Base-by-base conservation (phyloP, 257 asterid species). In the Scutellaria galericulata region DNA sequence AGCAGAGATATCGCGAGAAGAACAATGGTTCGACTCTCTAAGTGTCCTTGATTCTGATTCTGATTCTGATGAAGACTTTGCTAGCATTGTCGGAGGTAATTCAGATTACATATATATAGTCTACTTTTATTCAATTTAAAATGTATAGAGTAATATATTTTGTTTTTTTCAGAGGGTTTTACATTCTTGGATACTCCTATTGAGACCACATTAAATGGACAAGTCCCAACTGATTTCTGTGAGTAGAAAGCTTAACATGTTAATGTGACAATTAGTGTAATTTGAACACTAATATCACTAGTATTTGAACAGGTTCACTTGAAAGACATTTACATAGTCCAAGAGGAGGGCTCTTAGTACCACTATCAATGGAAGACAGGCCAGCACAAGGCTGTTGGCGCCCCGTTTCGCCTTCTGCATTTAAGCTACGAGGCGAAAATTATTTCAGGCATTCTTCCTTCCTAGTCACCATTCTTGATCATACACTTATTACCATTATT, bases 11-110 rank as follows among this genome's bases (percentile, higher is more conserved):
- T 73, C 83, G 76, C 85, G 70, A 68, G 97, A 88, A 45, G 98
- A 93, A 64, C 88, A 85, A 22, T 93, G 97, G 97, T 93, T 87
- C 9, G 98, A 93, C 70, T 83, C 97, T 12, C 44, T 45, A 9
- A 93, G 96, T 46, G 66, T 75, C 69, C 86, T 91, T 1, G 91
- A 86, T 40, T 93, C 98, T 7, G 98, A 91, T 79, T 74, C 90
- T 11, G 98, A 91, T 79, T 74, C 91, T 11, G 98, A 93, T 46
- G 98, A 93, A 66, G 98, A 93, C 54, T 88, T 86, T 73, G 73
- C 79, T 46, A 88, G 93, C 75, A 68, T 83, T 55, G 63, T 66
- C 39, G 95, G 86, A 79, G 98, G 97, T 93, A 76, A 76, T 71
- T 55, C 46, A 27, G 47, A 80, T 4, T 24, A 24, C 5, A 2